phyloP scores from a whole-genome alignment of 257 asterid species.

The Paraleonurus japonicus region DNA sequence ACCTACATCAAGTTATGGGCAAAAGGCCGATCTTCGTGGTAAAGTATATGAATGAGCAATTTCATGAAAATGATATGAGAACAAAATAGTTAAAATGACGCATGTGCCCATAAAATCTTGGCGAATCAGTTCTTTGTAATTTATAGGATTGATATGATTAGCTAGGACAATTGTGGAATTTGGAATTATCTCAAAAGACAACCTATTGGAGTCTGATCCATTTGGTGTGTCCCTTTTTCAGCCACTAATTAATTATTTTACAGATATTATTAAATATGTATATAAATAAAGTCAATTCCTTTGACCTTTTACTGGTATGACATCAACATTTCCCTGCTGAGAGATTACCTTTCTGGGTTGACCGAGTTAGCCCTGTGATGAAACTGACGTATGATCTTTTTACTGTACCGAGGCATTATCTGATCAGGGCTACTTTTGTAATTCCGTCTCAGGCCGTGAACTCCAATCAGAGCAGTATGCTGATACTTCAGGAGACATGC shows the following conservation, averaged over 20 bases:
- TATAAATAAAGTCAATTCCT: slow-evolving; percentile 42
- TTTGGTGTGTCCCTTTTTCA: slow-evolving; percentile 6
- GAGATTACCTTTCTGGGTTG: slow-evolving; percentile 33
- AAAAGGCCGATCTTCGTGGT: neutral
- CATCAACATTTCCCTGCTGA: slow-evolving; percentile 17
- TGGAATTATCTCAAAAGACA: slow-evolving; percentile 39
- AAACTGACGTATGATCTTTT: slow-evolving; percentile 29
- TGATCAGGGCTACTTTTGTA: slow-evolving; percentile 21
- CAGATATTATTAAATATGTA: neutral
- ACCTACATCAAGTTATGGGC: slow-evolving; percentile 4
- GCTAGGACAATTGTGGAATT: slow-evolving; percentile 38
- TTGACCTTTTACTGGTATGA: slow-evolving; percentile 34
- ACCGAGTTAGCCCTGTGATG: slow-evolving; percentile 25
- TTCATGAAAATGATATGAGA: slow-evolving; percentile 1
- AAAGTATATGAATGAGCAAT: neutral
- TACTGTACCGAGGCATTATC: neutral
- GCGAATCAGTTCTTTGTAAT: slow-evolving; percentile 18
- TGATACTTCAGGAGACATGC: slow-evolving; percentile 87
- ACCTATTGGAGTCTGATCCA: slow-evolving; percentile 10
- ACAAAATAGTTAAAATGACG: slow-evolving; percentile 27
- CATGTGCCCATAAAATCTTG: slow-evolving; percentile 37
- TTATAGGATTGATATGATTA: slow-evolving; percentile 25
- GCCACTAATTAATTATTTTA: slow-evolving; percentile 13
- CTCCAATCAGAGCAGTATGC: slow-evolving; percentile 79
- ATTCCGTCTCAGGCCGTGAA: slow-evolving; percentile 50